Evolutionary conservation across 768 basidiomycete species (phyloP).

Genomic region (Leccinum obscurum): DNA sequence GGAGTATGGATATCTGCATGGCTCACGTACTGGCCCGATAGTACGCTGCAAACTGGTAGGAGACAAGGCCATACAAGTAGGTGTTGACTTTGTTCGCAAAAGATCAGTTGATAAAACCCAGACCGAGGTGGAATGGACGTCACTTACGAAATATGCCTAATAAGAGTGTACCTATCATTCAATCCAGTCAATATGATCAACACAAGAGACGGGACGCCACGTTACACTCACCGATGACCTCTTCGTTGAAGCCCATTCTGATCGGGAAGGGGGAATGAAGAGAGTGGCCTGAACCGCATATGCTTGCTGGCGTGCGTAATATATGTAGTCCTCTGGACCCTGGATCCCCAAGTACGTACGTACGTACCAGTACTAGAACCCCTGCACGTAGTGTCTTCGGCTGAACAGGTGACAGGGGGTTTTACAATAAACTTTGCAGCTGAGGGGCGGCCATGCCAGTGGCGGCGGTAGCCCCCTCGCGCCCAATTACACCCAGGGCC

Average conservation of each 20-base stretch:
- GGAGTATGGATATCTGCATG: neutral
- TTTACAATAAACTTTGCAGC: neutral
- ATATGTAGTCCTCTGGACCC: neutral
- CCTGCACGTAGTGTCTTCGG: neutral
- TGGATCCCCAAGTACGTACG: neutral
- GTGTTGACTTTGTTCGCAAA: conserved; percentile 21
- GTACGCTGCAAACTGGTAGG: conserved; percentile 44
- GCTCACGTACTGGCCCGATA: conserved; percentile 23
- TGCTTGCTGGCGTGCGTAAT: neutral
- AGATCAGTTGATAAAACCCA: neutral
- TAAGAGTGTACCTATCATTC: neutral
- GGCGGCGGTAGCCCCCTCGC: too few species aligned
- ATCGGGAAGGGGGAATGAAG: too few species aligned
- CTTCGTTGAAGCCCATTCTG: neutral
- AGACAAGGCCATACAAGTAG: conserved; percentile 42
- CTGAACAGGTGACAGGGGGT: neutral
- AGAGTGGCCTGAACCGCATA: too few species aligned
- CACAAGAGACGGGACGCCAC: neutral
- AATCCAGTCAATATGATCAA: neutral
- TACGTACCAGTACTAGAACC: neutral
- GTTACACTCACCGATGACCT: neutral
- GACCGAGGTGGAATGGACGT: neutral
- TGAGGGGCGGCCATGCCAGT: neutral
- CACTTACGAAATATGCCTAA: neutral
- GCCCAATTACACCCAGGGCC: neutral